Evolutionary conservation across 2,329 filamentous ascomycete species (phyloP), one percentile per base, ranked within the genome.

Genomic region (Apiospora koreana): DNA sequence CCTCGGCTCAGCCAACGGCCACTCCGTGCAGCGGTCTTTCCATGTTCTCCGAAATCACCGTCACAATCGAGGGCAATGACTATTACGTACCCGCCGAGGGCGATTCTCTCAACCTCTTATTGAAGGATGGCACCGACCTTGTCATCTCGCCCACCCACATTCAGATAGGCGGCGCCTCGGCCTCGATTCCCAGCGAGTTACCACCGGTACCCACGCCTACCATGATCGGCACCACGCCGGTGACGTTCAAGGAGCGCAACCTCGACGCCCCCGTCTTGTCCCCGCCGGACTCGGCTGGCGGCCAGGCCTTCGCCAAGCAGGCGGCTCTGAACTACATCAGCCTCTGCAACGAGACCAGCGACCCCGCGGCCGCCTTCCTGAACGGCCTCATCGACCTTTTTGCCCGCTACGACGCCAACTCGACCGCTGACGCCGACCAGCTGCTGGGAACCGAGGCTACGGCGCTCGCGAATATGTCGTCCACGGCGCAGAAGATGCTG

Each of bases 31-130:
- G n/a, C 2, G 64, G 64, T 5, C 25, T 65, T 5, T 25, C n/a
- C 1, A 42, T 18, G 38, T 65, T 45, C 38, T 41, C 64, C n/a
- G 23, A 45, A 25, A 25, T 65, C 12, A 43, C 25, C 1, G 38
- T 65, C n/a, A 65, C 64, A 9, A 45, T 65, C 64, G 64, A 65
- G 12, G 64, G n/a, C n/a, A 28, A 65, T 12, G n/a, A 43, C 18
- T 65, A 65, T n/a, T 16, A 42, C 38, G 64, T 65, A 2, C 64
- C 64, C 5, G 64, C n/a, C 38, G 42, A 41, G 2, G 64, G 64
- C 4, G 38, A 25, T 8, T 9, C 64, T 9, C 64, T 28, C 1
- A 42, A 43, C 38, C 64, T 65, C n/a, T 43, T 65, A 4, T n/a
- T 65, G 5, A 25, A 43, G 8, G 64, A 65, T 4, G 64, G 64